Base-by-base conservation (phyloP, 306 rosid genomes). In the Lathyrus sativus region DNA sequence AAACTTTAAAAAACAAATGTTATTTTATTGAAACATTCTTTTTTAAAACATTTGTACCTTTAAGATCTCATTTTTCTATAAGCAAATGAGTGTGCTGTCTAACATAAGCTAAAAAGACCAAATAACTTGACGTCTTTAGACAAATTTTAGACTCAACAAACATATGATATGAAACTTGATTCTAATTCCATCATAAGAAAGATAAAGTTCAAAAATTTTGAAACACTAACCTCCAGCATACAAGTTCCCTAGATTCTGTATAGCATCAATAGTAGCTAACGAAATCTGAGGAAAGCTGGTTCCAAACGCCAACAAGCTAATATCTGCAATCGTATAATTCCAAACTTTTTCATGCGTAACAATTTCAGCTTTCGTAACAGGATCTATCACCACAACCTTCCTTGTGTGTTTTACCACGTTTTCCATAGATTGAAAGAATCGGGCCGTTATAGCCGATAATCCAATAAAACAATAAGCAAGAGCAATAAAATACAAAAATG, bases 241-340 rank as follows among this genome's bases (percentile, higher is more conserved):
- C 29, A 77, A 82, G 41, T 83, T 76, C 67, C 98, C 97, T 51
- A 90, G 29, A 76, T 90, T 93, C 70, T 71, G 86, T 58, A 93
- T 58, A 63, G 99, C 96, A 82, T 93, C 98, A 61, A 93, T 90
- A 75, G 88, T 93, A 70, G 98, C 98, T 42, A 93, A 79, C 26
- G 98, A 93, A 77, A 93, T 90, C 81, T 93, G 98, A 70, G 98
- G 98, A 82, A 93, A 93, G 84, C 98, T 93, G 49, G 99, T 93
- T 71, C 99, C 99, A 66, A 90, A 93, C 26, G 99, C 99, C 82
- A 93, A 82, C 71, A 93, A 62, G 63, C 89, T 85, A 82, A 93
- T 93, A 68, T 93, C 99, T 12, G 99, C 99, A 57, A 93, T 80
- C 1, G 99, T 86, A 76, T 86, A 93, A 79, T 93, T 93, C 97